A percentile compares a stretch with the other conserved stretches of the same genome.
Conservation (phyloP, 371 early-diverging fungal species). For the Zopfochytrium polystomum region DNA sequence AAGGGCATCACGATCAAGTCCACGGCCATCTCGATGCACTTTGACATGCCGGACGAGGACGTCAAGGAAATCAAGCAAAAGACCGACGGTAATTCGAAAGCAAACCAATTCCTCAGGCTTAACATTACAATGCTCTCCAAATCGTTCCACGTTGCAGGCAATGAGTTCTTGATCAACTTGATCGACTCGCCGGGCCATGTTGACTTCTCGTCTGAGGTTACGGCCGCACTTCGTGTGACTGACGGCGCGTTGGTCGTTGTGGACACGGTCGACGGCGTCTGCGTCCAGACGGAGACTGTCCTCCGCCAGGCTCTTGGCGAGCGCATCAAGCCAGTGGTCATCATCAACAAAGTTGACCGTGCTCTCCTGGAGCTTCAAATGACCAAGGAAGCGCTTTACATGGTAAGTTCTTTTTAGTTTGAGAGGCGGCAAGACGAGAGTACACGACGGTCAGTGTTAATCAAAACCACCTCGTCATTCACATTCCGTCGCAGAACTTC, state of each 20-base stretch:
- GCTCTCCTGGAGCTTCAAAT: conserved; percentile 97
- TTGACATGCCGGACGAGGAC: conserved; percentile 86
- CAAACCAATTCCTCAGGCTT: no score
- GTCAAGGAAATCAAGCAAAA: conserved; percentile 88
- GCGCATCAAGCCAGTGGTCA: conserved; percentile 97
- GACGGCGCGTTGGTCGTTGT: conserved; percentile 99
- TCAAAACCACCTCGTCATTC: conserved; percentile 38
- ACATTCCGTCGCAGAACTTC: conserved; percentile 62
- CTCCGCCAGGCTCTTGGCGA: conserved; percentile 99
- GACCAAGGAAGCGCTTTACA: conserved; percentile 92
- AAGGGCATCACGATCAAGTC: conserved; percentile 99
- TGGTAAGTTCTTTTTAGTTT: no score
- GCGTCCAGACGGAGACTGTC: conserved; percentile 99
- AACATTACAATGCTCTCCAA: not conserved
- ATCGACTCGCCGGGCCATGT: conserved; percentile 99
- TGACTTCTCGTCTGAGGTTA: conserved; percentile 99
- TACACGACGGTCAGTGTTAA: conserved; percentile 94
- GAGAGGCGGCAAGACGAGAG: conserved; percentile 81
- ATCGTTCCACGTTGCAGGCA: conserved; percentile 80
- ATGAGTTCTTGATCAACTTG: conserved; percentile 99
- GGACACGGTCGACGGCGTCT: conserved; percentile 99
- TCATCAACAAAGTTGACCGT: conserved; percentile 99
- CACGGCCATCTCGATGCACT: conserved; percentile 99
- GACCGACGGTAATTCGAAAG: conserved; percentile 76
- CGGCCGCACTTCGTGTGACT: conserved; percentile 99